Evolutionary conservation across 2,329 filamentous ascomycete genomes (phyloP), one percentile per base, ranked within the genome.

Genomic region (Beauveria brongniartii): DNA sequence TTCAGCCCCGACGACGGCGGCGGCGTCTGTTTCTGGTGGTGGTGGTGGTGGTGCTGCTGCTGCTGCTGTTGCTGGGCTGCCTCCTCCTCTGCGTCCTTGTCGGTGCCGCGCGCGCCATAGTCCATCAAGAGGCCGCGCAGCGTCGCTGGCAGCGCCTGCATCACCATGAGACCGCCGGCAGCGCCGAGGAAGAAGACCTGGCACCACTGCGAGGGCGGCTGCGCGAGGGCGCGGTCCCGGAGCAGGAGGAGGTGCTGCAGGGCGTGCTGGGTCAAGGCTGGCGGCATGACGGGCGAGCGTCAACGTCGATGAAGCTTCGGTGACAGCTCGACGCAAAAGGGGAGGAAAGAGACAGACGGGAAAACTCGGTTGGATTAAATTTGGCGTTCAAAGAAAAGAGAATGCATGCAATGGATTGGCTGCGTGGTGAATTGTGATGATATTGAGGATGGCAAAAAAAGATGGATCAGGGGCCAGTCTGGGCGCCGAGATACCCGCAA

Each of bases 141-240:
- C n/a, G 76, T 71, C 34, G 68, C 65, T 9, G 82, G 81, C 26
- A 81, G 69, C 8, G 71, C 66, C 1, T 79, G 75, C 41, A 82
- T 70, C 12, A 69, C 69, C 8, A 80, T 62, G 34, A 83, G 72
- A 54, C 67, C 65, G 12, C 69, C 70, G 6, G 77, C 71, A 3
- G 77, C 70, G 52, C 79, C 65, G 43, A 78, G 67, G 68, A 82
- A 83, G 67, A 78, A 78, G 26, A 72, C 66, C 66, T 81, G 81
- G 64, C 78, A 81, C 66, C 65, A 70, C 50, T 69, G 65, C 4
- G 71, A 66, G 14, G 73, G 73, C 12, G 69, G 28, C 54, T 61
- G 59, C 34, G 59, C 53, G 40, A 55, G 59, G 16, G 53, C 52
- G 7, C 24, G 34, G 24, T 52, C 52, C 37, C 37, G 14, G 52